Evolutionary conservation across 139 green algal species (phyloP).

Genomic region (Tetraselmis chui): DNA sequence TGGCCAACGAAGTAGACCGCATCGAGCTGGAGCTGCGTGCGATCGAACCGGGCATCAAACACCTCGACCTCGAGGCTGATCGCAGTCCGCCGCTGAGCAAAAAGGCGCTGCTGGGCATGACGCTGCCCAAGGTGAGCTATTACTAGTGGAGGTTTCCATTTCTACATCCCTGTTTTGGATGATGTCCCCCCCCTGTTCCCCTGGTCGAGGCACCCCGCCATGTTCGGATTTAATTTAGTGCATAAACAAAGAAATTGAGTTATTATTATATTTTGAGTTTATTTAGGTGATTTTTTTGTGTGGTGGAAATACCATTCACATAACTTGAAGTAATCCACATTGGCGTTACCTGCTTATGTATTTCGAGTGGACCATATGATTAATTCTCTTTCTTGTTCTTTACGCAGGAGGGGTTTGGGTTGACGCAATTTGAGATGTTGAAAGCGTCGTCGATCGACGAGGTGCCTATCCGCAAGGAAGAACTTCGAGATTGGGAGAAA

Average conservation of each 20-base stretch:
- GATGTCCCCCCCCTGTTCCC: too few species aligned
- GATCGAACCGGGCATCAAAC: slow-evolving; percentile 53
- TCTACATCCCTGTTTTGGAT: too few species aligned
- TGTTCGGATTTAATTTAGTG: too few species aligned
- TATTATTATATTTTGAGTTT: too few species aligned
- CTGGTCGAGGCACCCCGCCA: neutral
- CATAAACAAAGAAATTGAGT: too few species aligned
- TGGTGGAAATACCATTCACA: too few species aligned
- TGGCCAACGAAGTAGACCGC: slow-evolving; percentile 84
- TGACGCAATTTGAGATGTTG: neutral
- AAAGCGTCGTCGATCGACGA: neutral
- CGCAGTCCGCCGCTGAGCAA: slow-evolving; percentile 19
- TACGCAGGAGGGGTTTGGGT: neutral
- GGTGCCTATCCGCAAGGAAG: neutral
- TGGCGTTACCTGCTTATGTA: too few species aligned
- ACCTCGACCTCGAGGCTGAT: slow-evolving; percentile 79
- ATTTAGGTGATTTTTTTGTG: too few species aligned
- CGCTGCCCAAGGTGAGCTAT: neutral
- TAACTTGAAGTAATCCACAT: too few species aligned
- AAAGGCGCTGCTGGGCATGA: neutral
- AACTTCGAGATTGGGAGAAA: neutral
- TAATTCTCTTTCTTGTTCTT: too few species aligned
- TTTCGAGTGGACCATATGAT: too few species aligned
- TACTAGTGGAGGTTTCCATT: too few species aligned
- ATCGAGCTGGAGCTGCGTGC: slow-evolving; percentile 72